A percentile compares a stretch with the other conserved stretches of the same genome.
Conservation (phyloP, 495 filamentous ascomycete genomes). For the Aspergillus bridgeri region DNA sequence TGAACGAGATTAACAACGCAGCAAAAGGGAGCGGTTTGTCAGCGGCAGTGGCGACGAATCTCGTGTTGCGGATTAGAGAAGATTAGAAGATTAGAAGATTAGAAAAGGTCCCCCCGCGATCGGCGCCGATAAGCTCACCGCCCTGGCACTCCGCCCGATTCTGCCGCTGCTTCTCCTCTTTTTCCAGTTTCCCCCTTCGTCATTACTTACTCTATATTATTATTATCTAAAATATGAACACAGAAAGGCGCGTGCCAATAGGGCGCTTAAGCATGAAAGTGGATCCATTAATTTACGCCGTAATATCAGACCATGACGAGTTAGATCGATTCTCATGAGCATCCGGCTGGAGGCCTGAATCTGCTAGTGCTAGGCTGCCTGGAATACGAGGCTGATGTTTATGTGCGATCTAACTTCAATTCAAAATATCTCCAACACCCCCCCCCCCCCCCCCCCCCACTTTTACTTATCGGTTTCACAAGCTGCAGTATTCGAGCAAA, state of each 20-base stretch:
- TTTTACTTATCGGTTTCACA: too few relatives aligned
- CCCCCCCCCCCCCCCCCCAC: too few relatives aligned
- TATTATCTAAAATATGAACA: too few relatives aligned
- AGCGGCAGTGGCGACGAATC: slow-evolving; percentile 34
- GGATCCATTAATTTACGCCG: background rate
- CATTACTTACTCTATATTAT: too few relatives aligned
- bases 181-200: too few relatives aligned
- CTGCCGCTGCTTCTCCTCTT: slow-evolving; percentile 5
- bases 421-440: background rate
- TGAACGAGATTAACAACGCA: slow-evolving; percentile 25
- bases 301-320: background rate
- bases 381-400: background rate
- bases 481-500: too few relatives aligned
- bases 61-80: slow-evolving; percentile 8
- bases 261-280: too few relatives aligned
- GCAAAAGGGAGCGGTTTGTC: slow-evolving; percentile 30
- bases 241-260: background rate
- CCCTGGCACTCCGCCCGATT: slow-evolving; percentile 12
- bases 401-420: background rate
- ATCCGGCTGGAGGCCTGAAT: background rate
- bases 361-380: background rate
- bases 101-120: slow-evolving; percentile 12
- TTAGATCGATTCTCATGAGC: too few relatives aligned
- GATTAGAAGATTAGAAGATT: too few relatives aligned
- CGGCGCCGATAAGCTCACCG: slow-evolving; percentile 39